These are phyloP conservation scores for Penicillium odoratum DNA, from an alignment of 495 filamentous ascomycete genomes.

Conservation along the genomic window DNA sequence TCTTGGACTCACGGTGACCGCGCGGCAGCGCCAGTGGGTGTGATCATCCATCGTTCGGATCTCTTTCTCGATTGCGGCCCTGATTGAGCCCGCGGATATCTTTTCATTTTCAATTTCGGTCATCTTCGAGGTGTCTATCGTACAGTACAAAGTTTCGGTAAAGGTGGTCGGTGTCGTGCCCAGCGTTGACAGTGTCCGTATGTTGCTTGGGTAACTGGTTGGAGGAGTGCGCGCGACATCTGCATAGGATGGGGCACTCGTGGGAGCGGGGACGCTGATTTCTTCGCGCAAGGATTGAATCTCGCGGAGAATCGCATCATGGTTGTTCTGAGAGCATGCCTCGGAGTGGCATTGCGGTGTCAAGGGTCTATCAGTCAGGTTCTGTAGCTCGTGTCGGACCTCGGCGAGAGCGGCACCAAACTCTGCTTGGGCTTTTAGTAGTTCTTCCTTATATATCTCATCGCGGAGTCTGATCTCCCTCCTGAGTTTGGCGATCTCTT, in stretches of 20 bases:
- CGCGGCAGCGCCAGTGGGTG: too few species aligned
- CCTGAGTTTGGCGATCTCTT: conserved; percentile 25
- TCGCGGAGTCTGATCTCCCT: conserved; percentile 23
- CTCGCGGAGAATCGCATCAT: conserved; percentile 22
- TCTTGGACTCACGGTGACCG: too few species aligned
- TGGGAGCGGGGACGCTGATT: conserved; percentile 15
- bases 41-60: too few species aligned
- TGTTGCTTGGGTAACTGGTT: conserved; percentile 21
- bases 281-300: conserved; percentile 19
- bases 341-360: conserved; percentile 18
- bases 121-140: conserved; percentile 28
- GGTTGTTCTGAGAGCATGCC: conserved; percentile 8
- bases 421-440: conserved; percentile 22
- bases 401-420: conserved; percentile 18
- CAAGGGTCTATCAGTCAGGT: conserved; percentile 12
- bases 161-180: conserved; percentile 21
- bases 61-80: too few species aligned
- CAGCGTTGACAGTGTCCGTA: conserved; percentile 15
- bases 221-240: conserved; percentile 25
- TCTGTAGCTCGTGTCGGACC: conserved; percentile 18
- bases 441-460: conserved; percentile 22
- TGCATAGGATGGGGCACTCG: conserved; percentile 18
- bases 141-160: conserved; percentile 26
- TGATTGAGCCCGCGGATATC: too few species aligned
- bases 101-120: conserved; percentile 12